Conservation (phyloP, 1,284 basidiomycete species). For the Inonotus hispidus region DNA sequence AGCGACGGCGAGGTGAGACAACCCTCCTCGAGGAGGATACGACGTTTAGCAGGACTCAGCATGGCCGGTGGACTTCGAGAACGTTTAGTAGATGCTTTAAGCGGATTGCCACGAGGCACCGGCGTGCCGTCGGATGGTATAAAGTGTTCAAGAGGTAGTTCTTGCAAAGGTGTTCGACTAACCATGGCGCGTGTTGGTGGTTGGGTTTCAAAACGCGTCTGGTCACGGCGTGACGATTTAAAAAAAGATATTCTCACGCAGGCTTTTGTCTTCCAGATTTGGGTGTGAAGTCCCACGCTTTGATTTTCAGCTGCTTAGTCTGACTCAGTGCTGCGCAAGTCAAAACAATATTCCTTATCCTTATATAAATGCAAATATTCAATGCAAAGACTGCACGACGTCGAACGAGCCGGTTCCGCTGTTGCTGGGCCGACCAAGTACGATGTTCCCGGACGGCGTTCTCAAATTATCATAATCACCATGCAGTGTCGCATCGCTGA, state of each 20-base stretch:
- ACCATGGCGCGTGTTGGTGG: slow-evolving; percentile 8
- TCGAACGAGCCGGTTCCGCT: slow-evolving; percentile 91
- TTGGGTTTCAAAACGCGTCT: slow-evolving; percentile 15
- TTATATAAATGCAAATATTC: not conserved
- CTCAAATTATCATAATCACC: slow-evolving; percentile 93
- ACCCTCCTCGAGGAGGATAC: slow-evolving; percentile 56
- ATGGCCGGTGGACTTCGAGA: slow-evolving; percentile 38
- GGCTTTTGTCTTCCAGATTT: not conserved
- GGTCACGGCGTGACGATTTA: slow-evolving; percentile 1
- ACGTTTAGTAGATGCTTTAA: slow-evolving; percentile 22
- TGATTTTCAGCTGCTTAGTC: too few relatives aligned
- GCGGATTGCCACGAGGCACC: slow-evolving; percentile 18
- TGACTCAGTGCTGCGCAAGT: too few relatives aligned
- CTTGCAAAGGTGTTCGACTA: slow-evolving; percentile 38
- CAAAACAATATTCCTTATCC: too few relatives aligned
- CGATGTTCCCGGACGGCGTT: slow-evolving; percentile 88
- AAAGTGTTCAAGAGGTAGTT: slow-evolving; percentile 54
- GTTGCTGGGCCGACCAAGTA: slow-evolving; percentile 77
- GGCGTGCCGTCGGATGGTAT: slow-evolving; percentile 30
- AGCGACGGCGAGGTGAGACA: slow-evolving; percentile 33
- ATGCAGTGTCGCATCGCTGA: slow-evolving; percentile 90
- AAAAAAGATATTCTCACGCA: not conserved
- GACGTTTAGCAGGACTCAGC: slow-evolving; percentile 62
- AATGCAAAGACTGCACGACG: slow-evolving; percentile 52
- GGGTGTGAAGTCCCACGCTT: not conserved